These are phyloP conservation scores for Glutinoglossum americanum DNA, from an alignment of 495 filamentous ascomycete genomes.

Conservation along the genomic window DNA sequence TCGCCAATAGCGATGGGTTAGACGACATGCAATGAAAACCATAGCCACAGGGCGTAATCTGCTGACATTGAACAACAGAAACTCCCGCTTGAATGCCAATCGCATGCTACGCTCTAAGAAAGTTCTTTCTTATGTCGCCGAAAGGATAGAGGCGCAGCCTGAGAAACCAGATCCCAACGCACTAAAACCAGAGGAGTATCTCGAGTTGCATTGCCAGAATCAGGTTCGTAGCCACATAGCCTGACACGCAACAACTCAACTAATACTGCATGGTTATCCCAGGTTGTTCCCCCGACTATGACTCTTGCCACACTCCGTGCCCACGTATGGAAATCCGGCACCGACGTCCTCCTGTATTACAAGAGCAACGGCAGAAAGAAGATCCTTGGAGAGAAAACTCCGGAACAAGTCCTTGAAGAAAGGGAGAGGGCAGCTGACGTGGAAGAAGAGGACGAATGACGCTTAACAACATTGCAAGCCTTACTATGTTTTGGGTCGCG, in stretches of 20 bases:
- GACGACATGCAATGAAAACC: not conserved
- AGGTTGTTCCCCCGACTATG: constrained; percentile 52
- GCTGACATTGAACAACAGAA: constrained; percentile 21
- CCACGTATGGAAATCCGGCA: constrained; percentile 79
- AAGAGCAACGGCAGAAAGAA: constrained; percentile 65
- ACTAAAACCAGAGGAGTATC: constrained; percentile 70
- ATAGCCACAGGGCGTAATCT: not conserved
- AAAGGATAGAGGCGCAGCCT: constrained; percentile 54
- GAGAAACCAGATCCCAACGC: constrained; percentile 32
- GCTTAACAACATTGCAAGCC: not conserved
- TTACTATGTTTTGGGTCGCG: not conserved
- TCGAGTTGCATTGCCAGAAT: constrained; percentile 84
- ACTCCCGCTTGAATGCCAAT: constrained; percentile 83
- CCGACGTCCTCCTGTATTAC: constrained; percentile 78
- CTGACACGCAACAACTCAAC: not conserved
- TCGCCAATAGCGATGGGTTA: constrained; percentile 16
- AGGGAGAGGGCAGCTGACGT: not conserved
- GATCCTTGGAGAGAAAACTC: constrained; percentile 7
- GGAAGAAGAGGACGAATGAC: not conserved
- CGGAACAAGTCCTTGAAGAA: not conserved
- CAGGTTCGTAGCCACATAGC: constrained; percentile 34
- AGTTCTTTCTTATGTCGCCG: constrained; percentile 78
- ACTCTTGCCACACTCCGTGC: constrained; percentile 76
- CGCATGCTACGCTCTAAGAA: constrained; percentile 91
- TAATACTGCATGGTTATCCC: not conserved